Evolutionary conservation across 148 eudicot genomes (phyloP).

Genomic region (Fagopyrum tataricum): DNA sequence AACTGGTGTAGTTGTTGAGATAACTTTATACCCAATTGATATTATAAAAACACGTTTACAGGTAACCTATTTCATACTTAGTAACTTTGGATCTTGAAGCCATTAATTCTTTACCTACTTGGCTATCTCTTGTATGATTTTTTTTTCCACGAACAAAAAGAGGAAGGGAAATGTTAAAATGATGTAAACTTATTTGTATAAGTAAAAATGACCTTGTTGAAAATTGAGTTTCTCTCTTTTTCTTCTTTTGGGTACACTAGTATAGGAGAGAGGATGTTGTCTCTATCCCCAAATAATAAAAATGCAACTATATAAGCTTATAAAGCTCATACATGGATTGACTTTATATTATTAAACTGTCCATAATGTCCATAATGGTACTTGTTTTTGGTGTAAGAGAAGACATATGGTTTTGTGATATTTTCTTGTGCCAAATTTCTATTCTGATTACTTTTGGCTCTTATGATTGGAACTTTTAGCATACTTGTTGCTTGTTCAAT

Average conservation of each 20-base stretch:
- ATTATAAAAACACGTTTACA: conserved; percentile 92
- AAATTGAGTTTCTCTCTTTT: neutral
- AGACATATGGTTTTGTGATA: neutral
- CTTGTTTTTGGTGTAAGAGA: neutral
- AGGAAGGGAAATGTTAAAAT: neutral
- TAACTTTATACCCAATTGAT: conserved; percentile 87
- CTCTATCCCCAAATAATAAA: neutral
- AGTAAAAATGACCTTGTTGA: neutral
- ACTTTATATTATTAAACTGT: too few species aligned
- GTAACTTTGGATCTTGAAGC: neutral
- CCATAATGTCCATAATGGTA: neutral
- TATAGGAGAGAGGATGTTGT: neutral
- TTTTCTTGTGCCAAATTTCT: neutral
- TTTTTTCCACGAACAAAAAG: neutral
- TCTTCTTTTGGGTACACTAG: neutral
- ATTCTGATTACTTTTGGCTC: neutral
- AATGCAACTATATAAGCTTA: neutral
- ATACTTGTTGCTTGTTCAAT: conserved; percentile 6
- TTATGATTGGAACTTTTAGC: neutral
- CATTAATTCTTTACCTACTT: neutral
- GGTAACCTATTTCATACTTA: conserved; percentile 30
- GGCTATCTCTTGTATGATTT: neutral
- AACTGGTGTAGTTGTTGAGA: conserved; percentile 93
- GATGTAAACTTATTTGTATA: neutral
- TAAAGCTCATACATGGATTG: neutral